phyloP scores from a whole-genome alignment of 2,329 filamentous ascomycete species.

The Sporothrix phasma region DNA sequence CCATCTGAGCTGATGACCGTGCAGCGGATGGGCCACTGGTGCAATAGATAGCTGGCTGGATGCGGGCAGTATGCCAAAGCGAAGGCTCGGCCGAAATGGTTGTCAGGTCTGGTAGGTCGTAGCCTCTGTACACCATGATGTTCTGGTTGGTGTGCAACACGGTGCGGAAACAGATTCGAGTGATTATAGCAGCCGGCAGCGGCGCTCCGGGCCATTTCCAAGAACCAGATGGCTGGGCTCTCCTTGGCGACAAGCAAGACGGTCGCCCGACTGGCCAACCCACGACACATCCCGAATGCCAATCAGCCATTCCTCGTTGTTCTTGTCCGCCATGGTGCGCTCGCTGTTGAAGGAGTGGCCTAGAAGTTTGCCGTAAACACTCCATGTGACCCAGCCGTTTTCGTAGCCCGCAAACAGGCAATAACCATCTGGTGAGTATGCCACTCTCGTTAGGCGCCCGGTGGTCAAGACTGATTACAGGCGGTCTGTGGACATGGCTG shows the following conservation, averaged over 20 bases:
- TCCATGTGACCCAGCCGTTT: conserved; percentile 92
- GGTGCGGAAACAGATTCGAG: conserved; percentile 79
- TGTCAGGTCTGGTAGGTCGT: conserved; percentile 81
- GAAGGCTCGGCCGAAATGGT: conserved; percentile 87
- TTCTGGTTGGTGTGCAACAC: conserved; percentile 80
- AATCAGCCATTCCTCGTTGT: conserved; percentile 75
- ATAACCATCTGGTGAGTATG: conserved; percentile 91
- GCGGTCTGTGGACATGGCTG: conserved; percentile 66
- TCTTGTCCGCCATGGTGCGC: conserved; percentile 48
- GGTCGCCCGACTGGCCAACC: conserved; percentile 80
- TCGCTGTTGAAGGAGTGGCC: conserved; percentile 75
- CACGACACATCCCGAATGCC: conserved; percentile 71
- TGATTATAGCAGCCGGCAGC: conserved; percentile 84
- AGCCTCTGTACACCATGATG: conserved; percentile 86
- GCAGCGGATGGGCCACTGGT: conserved; percentile 87
- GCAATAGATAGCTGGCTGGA: conserved; percentile 72
- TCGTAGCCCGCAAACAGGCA: conserved; percentile 91
- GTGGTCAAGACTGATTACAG: conserved; percentile 57
- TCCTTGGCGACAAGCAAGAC: conserved; percentile 62
- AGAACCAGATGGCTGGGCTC: conserved; percentile 70
- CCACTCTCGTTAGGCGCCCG: conserved; percentile 63
- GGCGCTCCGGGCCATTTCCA: conserved; percentile 93
- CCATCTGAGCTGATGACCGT: conserved; percentile 86
- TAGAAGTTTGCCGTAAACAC: conserved; percentile 86
- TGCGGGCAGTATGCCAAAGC: conserved; percentile 87